A percentile compares a stretch with the other conserved stretches of the same genome.
These are phyloP conservation scores for Xylariaceae sp. DNA, from an alignment of 2,329 filamentous ascomycete species.

Conservation along the genomic window DNA sequence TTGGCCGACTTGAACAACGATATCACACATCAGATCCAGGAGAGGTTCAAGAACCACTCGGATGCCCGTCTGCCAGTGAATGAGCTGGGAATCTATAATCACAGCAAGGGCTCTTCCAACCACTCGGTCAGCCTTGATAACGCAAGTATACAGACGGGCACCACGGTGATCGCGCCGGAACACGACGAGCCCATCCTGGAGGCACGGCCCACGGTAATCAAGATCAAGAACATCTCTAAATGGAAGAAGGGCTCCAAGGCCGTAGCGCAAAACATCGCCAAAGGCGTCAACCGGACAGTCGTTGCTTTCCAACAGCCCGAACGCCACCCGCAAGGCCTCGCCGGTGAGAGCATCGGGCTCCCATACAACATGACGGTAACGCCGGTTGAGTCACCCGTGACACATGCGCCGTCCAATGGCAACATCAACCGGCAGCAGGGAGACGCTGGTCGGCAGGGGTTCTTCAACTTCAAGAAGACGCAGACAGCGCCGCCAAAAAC, in stretches of 20 bases:
- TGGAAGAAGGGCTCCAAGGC: constrained; percentile 97
- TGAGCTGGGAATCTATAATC: constrained; percentile 53
- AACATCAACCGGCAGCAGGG: constrained; percentile 27
- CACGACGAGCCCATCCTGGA: constrained; percentile 63
- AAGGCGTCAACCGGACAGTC: constrained; percentile 90
- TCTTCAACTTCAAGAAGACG: constrained; percentile 57
- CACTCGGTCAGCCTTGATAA: constrained; percentile 48
- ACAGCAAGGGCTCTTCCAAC: constrained; percentile 45
- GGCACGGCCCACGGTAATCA: constrained; percentile 84
- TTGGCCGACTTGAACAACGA: constrained; percentile 94
- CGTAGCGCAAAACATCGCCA: constrained; percentile 88
- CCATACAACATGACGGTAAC: constrained; percentile 65
- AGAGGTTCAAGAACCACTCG: constrained; percentile 74
- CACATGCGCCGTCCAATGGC: constrained; percentile 27
- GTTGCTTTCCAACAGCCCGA: constrained; percentile 61
- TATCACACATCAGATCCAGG: constrained; percentile 88
- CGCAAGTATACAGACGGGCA: constrained; percentile 50
- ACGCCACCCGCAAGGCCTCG: constrained; percentile 46
- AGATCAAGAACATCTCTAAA: constrained; percentile 95
- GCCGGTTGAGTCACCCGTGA: constrained; percentile 44
- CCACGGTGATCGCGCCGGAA: constrained; percentile 55
- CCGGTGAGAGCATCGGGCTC: constrained; percentile 60
- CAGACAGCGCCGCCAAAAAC: constrained; percentile 48
- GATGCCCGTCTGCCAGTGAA: constrained; percentile 46
- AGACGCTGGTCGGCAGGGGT: constrained; percentile 49